phyloP scores from a whole-genome alignment of 164 flowering plant genomes.

The Liquidambar formosana region DNA sequence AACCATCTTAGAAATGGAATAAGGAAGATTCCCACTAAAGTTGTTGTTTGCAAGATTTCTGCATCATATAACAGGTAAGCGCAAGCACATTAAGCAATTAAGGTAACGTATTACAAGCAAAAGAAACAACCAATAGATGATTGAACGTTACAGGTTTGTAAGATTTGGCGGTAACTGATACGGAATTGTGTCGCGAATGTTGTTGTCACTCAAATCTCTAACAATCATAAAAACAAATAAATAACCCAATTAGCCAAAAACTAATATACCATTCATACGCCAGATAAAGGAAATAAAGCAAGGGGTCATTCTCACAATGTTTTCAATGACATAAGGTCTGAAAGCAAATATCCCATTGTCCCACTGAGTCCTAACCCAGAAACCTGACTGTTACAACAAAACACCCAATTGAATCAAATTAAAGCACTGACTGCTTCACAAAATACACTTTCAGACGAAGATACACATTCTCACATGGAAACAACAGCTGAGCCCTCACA shows the following conservation, averaged over 20 bases:
- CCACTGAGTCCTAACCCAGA: slow-evolving; percentile 81
- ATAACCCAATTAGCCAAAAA: neutral
- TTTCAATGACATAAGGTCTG: slow-evolving; percentile 54
- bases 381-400: slow-evolving; percentile 49
- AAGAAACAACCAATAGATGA: neutral
- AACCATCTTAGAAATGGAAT: slow-evolving; percentile 67
- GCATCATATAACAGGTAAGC: slow-evolving; percentile 27
- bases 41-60: slow-evolving; percentile 88
- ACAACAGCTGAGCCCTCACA: slow-evolving; percentile 79
- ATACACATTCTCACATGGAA: slow-evolving; percentile 51
- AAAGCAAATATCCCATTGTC: slow-evolving; percentile 80
- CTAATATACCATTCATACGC: neutral
- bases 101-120: slow-evolving; percentile 9
- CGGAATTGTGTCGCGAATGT: slow-evolving; percentile 75
- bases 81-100: slow-evolving; percentile 2
- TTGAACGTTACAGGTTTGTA: slow-evolving; percentile 64
- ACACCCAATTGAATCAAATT: slow-evolving; percentile 5
- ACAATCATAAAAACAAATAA: slow-evolving; percentile 1
- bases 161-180: slow-evolving; percentile 90
- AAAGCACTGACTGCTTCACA: slow-evolving; percentile 1
- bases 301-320: slow-evolving; percentile 59
- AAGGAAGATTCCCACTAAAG: slow-evolving; percentile 81
- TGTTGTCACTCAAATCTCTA: slow-evolving; percentile 88
- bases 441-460: neutral
- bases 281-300: slow-evolving; percentile 3